phyloP scores from a whole-genome alignment of 2,329 filamentous ascomycete genomes.

The Alternaria solani region DNA sequence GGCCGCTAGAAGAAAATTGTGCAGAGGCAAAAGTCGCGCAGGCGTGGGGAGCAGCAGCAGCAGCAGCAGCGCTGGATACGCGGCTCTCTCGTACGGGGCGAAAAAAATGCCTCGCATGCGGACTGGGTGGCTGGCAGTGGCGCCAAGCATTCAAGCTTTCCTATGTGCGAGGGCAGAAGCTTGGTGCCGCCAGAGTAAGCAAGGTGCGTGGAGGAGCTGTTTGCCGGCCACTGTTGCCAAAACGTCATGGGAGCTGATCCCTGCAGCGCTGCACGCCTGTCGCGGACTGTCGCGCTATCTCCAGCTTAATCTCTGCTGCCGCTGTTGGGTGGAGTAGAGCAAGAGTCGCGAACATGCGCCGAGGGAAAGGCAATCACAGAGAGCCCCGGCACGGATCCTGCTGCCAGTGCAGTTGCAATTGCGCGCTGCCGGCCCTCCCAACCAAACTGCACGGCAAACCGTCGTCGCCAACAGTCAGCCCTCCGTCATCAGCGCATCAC shows the following conservation, averaged over 20 bases:
- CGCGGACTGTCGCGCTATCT: conserved; percentile 29
- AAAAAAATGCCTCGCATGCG: conserved; percentile 18
- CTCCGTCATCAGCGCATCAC: conserved; percentile 9
- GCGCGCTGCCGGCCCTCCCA: neutral
- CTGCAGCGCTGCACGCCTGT: conserved; percentile 17
- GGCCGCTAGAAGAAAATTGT: conserved; percentile 30
- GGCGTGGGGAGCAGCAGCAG: conserved; percentile 18
- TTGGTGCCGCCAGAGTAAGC: conserved; percentile 10
- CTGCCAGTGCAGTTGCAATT: neutral
- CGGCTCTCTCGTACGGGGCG: conserved; percentile 16
- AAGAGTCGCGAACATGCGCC: neutral
- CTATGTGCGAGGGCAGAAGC: conserved; percentile 9
- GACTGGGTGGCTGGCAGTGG: neutral
- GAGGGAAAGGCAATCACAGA: neutral
- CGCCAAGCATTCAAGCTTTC: conserved; percentile 18
- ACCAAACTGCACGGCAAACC: neutral
- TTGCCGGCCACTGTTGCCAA: conserved; percentile 9
- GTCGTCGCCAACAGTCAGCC: neutral
- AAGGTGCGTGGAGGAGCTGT: conserved; percentile 3
- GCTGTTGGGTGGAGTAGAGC: conserved; percentile 13
- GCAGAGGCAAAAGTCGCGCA: conserved; percentile 22
- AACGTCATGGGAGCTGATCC: conserved; percentile 20
- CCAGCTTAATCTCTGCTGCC: conserved; percentile 35
- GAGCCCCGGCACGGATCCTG: neutral
- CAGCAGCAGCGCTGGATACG: conserved; percentile 2